phyloP scores from a whole-genome alignment of 1,284 basidiomycete species.

The Grifola frondosa region DNA sequence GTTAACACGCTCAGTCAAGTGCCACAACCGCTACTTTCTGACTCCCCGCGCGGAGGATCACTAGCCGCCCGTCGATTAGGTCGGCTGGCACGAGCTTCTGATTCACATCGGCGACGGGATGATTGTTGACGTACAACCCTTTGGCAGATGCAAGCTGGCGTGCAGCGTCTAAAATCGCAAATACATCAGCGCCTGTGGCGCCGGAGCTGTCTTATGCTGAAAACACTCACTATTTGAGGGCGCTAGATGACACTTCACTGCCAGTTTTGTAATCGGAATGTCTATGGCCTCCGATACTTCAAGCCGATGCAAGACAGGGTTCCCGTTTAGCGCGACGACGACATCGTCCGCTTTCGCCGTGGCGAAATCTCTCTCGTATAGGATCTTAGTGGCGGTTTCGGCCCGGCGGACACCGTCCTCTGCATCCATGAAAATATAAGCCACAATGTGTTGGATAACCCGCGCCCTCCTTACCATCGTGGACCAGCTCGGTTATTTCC shows the following conservation, averaged over 20 bases:
- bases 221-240: slow-evolving; percentile 51
- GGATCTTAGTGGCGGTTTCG: slow-evolving; percentile 54
- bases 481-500: slow-evolving; percentile 88
- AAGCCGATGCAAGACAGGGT: slow-evolving; percentile 55
- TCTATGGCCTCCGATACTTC: slow-evolving; percentile 44
- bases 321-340: slow-evolving; percentile 54
- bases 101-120: slow-evolving; percentile 40
- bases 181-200: background rate
- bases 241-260: slow-evolving; percentile 49
- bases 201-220: background rate
- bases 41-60: slow-evolving; percentile 75
- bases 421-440: slow-evolving; percentile 16
- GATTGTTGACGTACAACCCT: slow-evolving; percentile 57
- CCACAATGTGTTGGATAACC: background rate
- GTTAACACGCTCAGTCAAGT: slow-evolving; percentile 5
- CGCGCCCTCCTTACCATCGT: slow-evolving; percentile 57
- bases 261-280: slow-evolving; percentile 55
- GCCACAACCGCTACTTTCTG: slow-evolving; percentile 69
- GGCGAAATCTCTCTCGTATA: slow-evolving; percentile 55
- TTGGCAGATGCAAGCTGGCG: slow-evolving; percentile 49
- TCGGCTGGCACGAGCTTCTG: slow-evolving; percentile 45
- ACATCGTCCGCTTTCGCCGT: slow-evolving; percentile 48
- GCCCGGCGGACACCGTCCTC: slow-evolving; percentile 50
- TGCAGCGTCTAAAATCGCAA: slow-evolving; percentile 45
- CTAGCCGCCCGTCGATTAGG: slow-evolving; percentile 64